Base-by-base conservation (phyloP, 2,329 filamentous ascomycete genomes). In the Phyllosticta citrichinensis region DNA sequence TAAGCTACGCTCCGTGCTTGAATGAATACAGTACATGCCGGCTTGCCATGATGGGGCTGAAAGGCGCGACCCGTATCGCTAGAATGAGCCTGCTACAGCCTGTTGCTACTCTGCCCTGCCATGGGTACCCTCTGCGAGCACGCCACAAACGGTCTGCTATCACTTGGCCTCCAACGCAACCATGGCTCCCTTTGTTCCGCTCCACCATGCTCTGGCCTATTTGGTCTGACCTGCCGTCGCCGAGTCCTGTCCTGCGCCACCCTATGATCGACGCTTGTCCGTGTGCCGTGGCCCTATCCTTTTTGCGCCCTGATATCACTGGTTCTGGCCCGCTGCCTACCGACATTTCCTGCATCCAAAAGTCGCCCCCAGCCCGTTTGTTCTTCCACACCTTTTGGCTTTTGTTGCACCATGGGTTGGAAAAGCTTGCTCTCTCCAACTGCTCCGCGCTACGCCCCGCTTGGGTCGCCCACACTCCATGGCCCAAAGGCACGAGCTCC, bases 401-500 rank as follows among this genome's bases (percentile, higher is more conserved):
- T n/a, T n/a, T 14, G 14, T 47, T 47, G 40, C 52, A 50, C 33
- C 14, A 59, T 59, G 57, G 52, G 52, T 35, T 55, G 51, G 57
- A 54, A 55, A 35, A 55, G 52, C 20, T 35, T 59, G 11, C 33
- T 59, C 19, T 59, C 57, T 30, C 57, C 57, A 30, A 40, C 57
- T 11, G 52, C 52, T 20, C 52, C 57, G 52, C 57, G 57, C 50
- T 59, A 59, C 52, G 25, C 57, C 2, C 51, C 57, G 51, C 57
- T 59, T 14, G 57, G 57, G 24, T 59, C 53, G n/a, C 57, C 57
- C 19, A 35, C 52, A 19, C 2, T 10, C 3, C 40, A 47, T n/a
- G 52, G 12, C 3, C 20, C 51, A 2, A 22, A 12, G 2, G 24
- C 22, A 3, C 20, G 57, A 27, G 12, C 53, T 3, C 57, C 52